A percentile compares a stretch with the other conserved stretches of the same genome.
Conservation (phyloP, 225 moss, liverwort and hornwort genomes). For the Marchantia polymorpha region DNA sequence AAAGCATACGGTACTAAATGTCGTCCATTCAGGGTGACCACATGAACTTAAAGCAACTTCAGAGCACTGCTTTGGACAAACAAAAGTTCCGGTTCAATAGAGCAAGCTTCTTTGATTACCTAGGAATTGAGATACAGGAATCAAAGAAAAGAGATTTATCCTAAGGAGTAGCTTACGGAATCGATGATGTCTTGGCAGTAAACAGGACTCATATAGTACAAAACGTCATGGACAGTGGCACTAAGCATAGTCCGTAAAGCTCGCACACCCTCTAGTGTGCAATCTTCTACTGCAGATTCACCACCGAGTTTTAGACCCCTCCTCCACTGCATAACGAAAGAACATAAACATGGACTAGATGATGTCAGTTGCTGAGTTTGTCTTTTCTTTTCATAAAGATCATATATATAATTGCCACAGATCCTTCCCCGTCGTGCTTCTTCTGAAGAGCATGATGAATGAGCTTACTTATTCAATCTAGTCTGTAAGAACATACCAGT, state of each 20-base stretch:
- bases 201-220: conserved; percentile 99
- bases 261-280: conserved; percentile 92
- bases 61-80: neutral
- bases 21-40: no score
- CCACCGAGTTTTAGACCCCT: conserved; percentile 92
- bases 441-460: no score
- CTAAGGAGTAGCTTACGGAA: conserved; percentile 53
- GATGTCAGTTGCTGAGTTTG: neutral
- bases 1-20: no score
- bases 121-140: neutral
- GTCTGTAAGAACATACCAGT: no score
- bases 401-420: no score
- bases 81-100: neutral
- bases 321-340: conserved; percentile 68
- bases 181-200: conserved; percentile 99
- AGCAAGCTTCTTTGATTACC: neutral
- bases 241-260: conserved; percentile 96
- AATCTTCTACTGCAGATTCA: conserved; percentile 84
- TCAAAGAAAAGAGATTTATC: neutral
- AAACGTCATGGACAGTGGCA: conserved; percentile 96
- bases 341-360: neutral
- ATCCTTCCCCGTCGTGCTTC: no score
- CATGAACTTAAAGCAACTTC: neutral
- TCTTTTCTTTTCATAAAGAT: neutral
- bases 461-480: no score